Percentiles rank a stretch among this genome's conserved stretches.
Conservation (phyloP, 1,284 basidiomycete genomes). For the Puccinia coronata region DNA sequence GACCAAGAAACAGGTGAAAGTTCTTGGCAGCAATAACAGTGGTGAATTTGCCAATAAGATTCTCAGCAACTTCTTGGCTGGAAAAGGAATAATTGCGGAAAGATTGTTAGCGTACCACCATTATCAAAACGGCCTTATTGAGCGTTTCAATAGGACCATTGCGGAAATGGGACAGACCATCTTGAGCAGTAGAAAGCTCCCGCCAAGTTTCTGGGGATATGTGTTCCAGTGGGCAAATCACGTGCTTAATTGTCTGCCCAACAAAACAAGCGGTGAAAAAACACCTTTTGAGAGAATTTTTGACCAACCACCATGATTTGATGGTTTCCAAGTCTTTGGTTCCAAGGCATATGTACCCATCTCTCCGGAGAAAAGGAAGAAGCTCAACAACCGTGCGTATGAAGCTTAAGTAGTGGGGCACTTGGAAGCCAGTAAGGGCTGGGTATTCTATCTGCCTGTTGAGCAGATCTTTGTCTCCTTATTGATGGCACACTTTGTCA, state of each 20-base stretch:
- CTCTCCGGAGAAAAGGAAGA: not conserved
- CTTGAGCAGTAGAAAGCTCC: not conserved
- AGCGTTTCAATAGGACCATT: constrained; percentile 10
- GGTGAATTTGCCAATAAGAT: too few species aligned
- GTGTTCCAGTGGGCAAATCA: constrained; percentile 5
- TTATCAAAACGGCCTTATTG: constrained; percentile 15
- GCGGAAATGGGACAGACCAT: constrained; percentile 6
- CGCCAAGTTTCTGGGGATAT: not conserved
- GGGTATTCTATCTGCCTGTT: not conserved
- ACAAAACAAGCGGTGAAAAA: not conserved
- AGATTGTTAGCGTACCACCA: not conserved
- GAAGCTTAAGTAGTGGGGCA: not conserved
- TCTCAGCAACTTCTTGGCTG: too few species aligned
- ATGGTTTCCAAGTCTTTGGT: not conserved
- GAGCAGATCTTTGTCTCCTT: too few species aligned
- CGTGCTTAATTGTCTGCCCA: too few species aligned
- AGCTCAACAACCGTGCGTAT: not conserved
- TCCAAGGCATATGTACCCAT: not conserved
- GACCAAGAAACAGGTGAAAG: not conserved
- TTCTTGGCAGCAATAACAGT: not conserved
- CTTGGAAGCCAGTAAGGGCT: not conserved
- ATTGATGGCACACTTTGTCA: too few species aligned
- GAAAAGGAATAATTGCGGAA: constrained; percentile 1
- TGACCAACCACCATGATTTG: not conserved
- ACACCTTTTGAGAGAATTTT: constrained; percentile 1